phyloP scores from a whole-genome alignment of 352 stramenopile species.

The Pythium volutum region DNA sequence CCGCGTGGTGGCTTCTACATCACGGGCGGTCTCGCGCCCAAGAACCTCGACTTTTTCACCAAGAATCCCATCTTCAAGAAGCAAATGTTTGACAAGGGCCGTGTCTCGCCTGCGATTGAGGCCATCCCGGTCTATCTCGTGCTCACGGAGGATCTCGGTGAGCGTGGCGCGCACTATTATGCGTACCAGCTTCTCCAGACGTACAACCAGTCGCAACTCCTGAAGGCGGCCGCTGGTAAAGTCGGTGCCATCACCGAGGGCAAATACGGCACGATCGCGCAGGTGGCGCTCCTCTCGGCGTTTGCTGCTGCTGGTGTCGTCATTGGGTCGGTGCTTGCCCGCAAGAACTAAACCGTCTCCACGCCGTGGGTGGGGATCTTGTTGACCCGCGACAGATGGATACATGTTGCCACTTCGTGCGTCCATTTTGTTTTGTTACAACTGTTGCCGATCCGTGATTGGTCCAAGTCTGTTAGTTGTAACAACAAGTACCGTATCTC shows the following conservation, averaged over 20 bases:
- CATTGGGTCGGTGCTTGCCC: slow-evolving; percentile 23
- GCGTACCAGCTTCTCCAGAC: slow-evolving; percentile 72
- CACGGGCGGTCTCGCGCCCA: slow-evolving; percentile 94
- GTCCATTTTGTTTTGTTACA: slow-evolving; percentile 18
- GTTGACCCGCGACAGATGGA: slow-evolving; percentile 16
- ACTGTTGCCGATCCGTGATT: slow-evolving; percentile 22
- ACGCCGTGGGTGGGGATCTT: slow-evolving; percentile 1
- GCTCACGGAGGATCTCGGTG: slow-evolving; percentile 88
- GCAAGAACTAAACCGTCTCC: slow-evolving; percentile 19
- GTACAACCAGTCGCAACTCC: slow-evolving; percentile 38
- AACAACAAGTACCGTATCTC: slow-evolving; percentile 25
- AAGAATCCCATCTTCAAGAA: slow-evolving; percentile 78
- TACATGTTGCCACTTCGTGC: slow-evolving; percentile 21
- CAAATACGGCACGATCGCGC: slow-evolving; percentile 24
- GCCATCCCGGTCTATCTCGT: slow-evolving; percentile 87
- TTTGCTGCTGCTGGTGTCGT: slow-evolving; percentile 25
- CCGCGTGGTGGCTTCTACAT: slow-evolving; percentile 97
- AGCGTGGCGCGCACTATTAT: slow-evolving; percentile 88
- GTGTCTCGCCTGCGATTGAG: slow-evolving; percentile 74
- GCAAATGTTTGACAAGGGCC: slow-evolving; percentile 87
- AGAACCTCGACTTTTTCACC: slow-evolving; percentile 95
- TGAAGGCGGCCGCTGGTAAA: slow-evolving; percentile 22
- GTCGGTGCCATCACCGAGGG: slow-evolving; percentile 28
- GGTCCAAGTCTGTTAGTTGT: slow-evolving; percentile 8
- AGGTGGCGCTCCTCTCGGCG: slow-evolving; percentile 22